Base-by-base conservation (phyloP, 169 alveolate genomes). In the Plasmodium berghei region DNA sequence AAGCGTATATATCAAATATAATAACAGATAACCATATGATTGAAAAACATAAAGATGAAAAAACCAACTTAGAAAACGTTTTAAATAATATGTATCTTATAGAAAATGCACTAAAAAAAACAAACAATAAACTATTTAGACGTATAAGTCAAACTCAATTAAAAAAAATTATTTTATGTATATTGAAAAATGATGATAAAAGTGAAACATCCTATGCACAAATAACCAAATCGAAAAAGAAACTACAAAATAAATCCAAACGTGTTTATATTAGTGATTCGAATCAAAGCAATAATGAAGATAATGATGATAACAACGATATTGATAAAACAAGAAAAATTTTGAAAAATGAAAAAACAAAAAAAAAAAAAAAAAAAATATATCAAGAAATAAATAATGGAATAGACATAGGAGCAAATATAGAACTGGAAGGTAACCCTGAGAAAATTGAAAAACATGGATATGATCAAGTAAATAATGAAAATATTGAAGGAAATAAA, bases 21-120 rank as follows among this genome's bases (percentile, higher is more conserved):
- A 80, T 80, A 55, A 5, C 46, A 26, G 48, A 72, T n/a, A 80
- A 80, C 10, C 66, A 80, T 20, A 46, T 80, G 16, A 67, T 80
- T 61, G n/a, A 24, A 12, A 52, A 80, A 54, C 55, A 80, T 66
- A 64, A 67, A 52, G 80, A 80, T 80, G 46, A 64, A 46, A 26
- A 48, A 66, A 66, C 70, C 6, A 80, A 80, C 49, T 26, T 48
- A 59, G 22, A 54, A 42, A 64, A 67, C 18, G 64, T 80, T 61
- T 28, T 80, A 9, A 80, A 55, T 24, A 80, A 80, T 48, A 56
- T 22, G 26, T 49, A 69, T 12, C 5, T 80, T 16, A 80, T 80
- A 54, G 72, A 54, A 46, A 67, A 56, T 55, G 18, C 49, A 4
- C 8, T 80, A 61, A 70, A 63, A 18, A 80, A 55, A 66, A 40